Percentiles rank a stretch among this genome's conserved stretches.
These are phyloP conservation scores for Blastocrithidia nonstop DNA, from an alignment of 208 protist genomes.

Conservation along the genomic window DNA sequence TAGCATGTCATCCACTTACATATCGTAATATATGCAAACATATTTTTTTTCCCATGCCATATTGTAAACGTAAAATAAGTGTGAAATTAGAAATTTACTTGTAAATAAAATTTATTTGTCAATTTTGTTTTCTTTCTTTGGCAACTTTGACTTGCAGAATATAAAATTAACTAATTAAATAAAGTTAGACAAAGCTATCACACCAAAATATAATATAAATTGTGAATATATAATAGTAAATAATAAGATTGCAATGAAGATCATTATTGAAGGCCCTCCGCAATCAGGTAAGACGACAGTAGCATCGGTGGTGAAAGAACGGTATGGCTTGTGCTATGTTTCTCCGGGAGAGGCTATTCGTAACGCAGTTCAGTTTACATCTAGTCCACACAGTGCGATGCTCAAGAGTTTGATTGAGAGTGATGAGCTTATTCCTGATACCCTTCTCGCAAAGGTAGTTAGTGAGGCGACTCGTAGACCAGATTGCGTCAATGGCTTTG, in stretches of 20 bases:
- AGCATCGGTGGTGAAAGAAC: conserved; percentile 60
- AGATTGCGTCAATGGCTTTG: conserved; percentile 79
- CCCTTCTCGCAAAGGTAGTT: conserved; percentile 45
- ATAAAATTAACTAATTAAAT: too few relatives aligned
- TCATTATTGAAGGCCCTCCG: conserved; percentile 65
- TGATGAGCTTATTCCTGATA: conserved; percentile 46
- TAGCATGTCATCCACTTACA: background rate
- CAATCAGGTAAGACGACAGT: conserved; percentile 65
- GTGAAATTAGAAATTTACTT: too few relatives aligned
- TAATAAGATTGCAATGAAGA: too few relatives aligned
- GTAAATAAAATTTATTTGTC: too few relatives aligned
- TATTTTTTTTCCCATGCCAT: background rate
- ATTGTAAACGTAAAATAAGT: too few relatives aligned
- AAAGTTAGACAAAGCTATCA: too few relatives aligned
- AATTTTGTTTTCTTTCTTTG: too few relatives aligned
- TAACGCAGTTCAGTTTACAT: conserved; percentile 35
- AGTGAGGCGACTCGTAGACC: conserved; percentile 48
- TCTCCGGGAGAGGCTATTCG: conserved; percentile 49
- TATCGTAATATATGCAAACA: background rate
- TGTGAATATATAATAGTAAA: too few relatives aligned
- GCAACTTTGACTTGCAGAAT: too few relatives aligned
- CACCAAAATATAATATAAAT: too few relatives aligned
- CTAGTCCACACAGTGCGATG: conserved; percentile 21
- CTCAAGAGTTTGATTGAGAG: conserved; percentile 49
- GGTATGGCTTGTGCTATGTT: conserved; percentile 74